Evolutionary conservation across 805 yeast species (phyloP), one percentile per base, ranked within the genome.

Genomic region (Candida orba): DNA sequence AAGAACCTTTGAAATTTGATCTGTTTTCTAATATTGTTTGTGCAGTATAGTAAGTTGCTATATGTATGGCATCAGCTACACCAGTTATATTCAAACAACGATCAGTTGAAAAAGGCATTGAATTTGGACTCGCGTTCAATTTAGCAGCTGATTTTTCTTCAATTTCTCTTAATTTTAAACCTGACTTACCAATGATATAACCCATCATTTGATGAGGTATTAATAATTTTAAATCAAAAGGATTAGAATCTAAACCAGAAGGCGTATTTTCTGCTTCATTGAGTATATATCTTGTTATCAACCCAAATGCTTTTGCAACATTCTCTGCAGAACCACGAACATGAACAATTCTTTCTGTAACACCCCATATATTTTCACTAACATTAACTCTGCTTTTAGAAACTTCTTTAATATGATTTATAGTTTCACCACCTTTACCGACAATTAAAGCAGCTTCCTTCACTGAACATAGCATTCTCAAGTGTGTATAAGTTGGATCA

Each of bases 61-160:
- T 84, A 57, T 85, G 95, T 35, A 88, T 76, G 2, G 95, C 89
- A 64, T 87, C 95, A 1, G 89, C 88, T 13, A 84, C 91, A 7
- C 95, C 95, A 6, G 73, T 68, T 8, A 87, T 73, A 22, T 79
- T 71, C 39, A 88, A 66, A 18, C 84, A 69, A 46, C 95, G 71
- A 59, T 88, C 96, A 14, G 89, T 85, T 1, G 91, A 82, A 47
- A 74, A 75, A 1, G 93, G 85, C 51, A 88, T 65, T 14, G 81
- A 75, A 37, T 77, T 76, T 35, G 82, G 87, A 22, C 82, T 84
- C 3, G 95, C 93, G 51, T 72, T 75, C 44, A 88, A 69, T 45
- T 76, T 72, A 2, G 95, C 90, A 4, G 91, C 89, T 14, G 93
- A 84, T 48, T 74, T 73, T 43, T 82, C 89, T 62, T 87, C 95